Evolutionary conservation across 2,329 filamentous ascomycete species (phyloP).

Genomic region (Colletotrichum sp.): DNA sequence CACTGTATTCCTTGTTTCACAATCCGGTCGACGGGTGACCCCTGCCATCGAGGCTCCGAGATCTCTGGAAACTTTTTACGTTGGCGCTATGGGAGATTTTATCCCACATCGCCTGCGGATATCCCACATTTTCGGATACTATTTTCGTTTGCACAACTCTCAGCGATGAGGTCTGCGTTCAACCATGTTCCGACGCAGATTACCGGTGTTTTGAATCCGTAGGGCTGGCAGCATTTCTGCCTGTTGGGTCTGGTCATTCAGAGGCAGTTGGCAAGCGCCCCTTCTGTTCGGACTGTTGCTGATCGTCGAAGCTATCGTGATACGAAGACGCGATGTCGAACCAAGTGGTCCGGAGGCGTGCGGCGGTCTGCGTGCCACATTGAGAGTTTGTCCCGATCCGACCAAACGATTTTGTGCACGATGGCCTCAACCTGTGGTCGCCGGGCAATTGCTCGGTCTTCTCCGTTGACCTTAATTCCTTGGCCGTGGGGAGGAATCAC

Average conservation of each 20-base stretch:
- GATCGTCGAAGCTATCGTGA: not conserved
- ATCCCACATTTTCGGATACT: not conserved
- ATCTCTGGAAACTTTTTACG: not conserved
- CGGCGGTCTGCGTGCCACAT: not conserved
- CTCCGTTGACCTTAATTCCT: not conserved
- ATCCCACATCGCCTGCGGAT: not conserved
- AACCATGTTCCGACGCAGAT: slow-evolving; percentile 7
- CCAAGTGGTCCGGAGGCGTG: not conserved
- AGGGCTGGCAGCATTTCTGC: slow-evolving; percentile 7
- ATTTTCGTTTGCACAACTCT: not conserved
- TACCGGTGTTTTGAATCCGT: not conserved
- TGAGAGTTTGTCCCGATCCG: not conserved
- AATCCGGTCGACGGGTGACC: not conserved
- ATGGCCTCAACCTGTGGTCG: not conserved
- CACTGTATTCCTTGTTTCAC: slow-evolving; percentile 7
- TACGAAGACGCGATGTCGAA: not conserved
- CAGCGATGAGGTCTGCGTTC: not conserved
- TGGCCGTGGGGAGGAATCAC: not conserved
- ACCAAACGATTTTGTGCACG: not conserved
- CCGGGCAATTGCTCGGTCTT: not conserved
- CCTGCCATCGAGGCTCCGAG: not conserved
- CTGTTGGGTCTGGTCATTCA: not conserved
- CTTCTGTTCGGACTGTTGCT: no score
- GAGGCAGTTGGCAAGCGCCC: not conserved
- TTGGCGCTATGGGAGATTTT: not conserved